These are phyloP conservation scores for Odonthalia washingtoniensis DNA, from an alignment of 31 red algal species.

Conservation along the genomic window DNA sequence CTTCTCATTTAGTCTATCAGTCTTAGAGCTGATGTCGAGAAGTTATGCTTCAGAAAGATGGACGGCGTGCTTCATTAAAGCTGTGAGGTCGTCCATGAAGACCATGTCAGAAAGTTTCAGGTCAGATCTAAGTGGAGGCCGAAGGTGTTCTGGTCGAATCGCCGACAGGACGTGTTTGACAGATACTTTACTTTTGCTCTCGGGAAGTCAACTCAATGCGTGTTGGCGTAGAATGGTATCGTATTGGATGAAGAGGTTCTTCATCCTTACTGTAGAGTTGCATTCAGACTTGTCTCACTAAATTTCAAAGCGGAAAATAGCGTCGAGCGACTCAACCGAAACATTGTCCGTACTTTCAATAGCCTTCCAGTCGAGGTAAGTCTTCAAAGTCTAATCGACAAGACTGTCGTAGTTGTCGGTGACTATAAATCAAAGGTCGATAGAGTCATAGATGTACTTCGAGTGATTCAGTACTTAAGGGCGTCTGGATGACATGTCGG, in stretches of 20 bases:
- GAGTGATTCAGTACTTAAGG: too few relatives aligned
- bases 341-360: not conserved
- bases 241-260: not conserved
- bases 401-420: too few relatives aligned
- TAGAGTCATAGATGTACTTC: too few relatives aligned
- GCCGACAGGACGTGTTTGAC: not conserved
- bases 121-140: not conserved
- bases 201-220: not conserved
- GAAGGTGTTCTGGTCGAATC: not conserved
- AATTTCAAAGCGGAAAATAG: not conserved
- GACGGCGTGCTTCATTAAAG: constrained; percentile 9
- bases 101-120: not conserved
- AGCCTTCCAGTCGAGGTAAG: not conserved
- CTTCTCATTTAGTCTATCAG: not conserved
- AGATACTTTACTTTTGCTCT: not conserved
- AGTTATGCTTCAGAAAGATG: not conserved
- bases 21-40: not conserved
- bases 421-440: too few relatives aligned
- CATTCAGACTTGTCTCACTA: not conserved
- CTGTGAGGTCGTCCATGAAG: not conserved
- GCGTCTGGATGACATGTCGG: too few relatives aligned
- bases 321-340: not conserved
- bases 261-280: not conserved
- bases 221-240: not conserved
- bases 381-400: not conserved